Conservation (phyloP, 2,329 filamentous ascomycete genomes). For the Dendrostoma leiphaemia region DNA sequence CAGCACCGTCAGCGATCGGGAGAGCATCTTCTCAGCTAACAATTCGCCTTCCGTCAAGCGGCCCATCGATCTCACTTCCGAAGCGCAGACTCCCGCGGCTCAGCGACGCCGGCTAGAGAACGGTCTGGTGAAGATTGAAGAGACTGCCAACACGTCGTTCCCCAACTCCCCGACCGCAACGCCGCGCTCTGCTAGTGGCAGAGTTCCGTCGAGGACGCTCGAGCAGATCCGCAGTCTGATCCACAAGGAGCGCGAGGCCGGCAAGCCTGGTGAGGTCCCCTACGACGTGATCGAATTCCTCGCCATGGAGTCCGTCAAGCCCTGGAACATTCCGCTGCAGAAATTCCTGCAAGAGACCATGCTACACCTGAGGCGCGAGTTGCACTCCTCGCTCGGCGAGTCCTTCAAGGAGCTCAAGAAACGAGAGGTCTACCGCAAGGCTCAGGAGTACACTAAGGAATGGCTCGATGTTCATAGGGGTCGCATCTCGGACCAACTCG, state of each 20-base stretch:
- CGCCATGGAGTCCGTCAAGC: conserved; percentile 52
- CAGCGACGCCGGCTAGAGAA: conserved; percentile 18
- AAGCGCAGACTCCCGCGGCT: conserved; percentile 9
- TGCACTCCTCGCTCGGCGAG: conserved; percentile 44
- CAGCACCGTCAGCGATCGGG: conserved; percentile 29
- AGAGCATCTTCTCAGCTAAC: conserved; percentile 35
- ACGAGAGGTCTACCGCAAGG: conserved; percentile 48
- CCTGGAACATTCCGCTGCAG: conserved; percentile 56
- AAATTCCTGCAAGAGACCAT: conserved; percentile 48
- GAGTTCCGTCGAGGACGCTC: conserved; percentile 37
- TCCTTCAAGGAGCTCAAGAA: conserved; percentile 48
- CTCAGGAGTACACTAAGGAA: conserved; percentile 37
- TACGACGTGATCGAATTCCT: conserved; percentile 59
- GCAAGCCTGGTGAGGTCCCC: conserved; percentile 57
- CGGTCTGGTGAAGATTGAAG: conserved; percentile 25
- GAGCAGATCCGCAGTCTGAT: conserved; percentile 55
- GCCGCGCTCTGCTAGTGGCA: conserved; percentile 1
- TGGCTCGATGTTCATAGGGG: conserved; percentile 42
- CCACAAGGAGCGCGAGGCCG: conserved; percentile 50
- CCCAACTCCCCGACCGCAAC: conserved; percentile 13
- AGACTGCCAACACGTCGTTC: conserved; percentile 3
- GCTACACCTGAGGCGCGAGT: conserved; percentile 42
- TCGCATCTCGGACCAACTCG: conserved; percentile 36
- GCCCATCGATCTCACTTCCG: conserved; percentile 10
- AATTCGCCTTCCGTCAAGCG: conserved; percentile 16